Percentiles rank a stretch among this genome's conserved stretches.
Conservation (phyloP, 495 filamentous ascomycete genomes). For the Talaromyces trachyspermus region DNA sequence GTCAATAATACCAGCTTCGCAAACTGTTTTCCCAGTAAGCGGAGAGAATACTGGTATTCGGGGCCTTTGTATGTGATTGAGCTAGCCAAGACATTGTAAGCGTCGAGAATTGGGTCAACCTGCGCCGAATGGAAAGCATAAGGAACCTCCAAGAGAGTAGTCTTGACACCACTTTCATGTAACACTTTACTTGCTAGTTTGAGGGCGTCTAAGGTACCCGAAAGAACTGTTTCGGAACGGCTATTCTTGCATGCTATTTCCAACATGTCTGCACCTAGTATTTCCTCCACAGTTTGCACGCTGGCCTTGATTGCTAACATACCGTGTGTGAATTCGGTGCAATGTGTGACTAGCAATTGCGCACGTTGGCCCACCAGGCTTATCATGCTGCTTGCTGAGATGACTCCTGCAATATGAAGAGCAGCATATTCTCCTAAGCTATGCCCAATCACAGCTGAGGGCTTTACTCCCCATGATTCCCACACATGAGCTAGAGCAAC, state of each 20-base stretch:
- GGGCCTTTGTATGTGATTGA: slow-evolving; percentile 53
- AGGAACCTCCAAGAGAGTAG: slow-evolving; percentile 60
- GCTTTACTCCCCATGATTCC: slow-evolving; percentile 68
- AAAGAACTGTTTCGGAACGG: slow-evolving; percentile 41
- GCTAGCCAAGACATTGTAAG: no score
- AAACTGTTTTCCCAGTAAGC: slow-evolving; percentile 52
- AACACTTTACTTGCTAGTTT: slow-evolving; percentile 46
- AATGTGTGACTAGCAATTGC: slow-evolving; percentile 60
- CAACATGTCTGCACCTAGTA: slow-evolving; percentile 17
- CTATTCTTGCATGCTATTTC: slow-evolving; percentile 49
- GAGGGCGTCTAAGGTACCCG: slow-evolving; percentile 40
- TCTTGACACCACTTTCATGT: slow-evolving; percentile 54
- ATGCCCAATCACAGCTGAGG: slow-evolving; percentile 77
- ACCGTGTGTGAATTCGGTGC: slow-evolving; percentile 59
- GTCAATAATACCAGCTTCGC: slow-evolving; percentile 42
- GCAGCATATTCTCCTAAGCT: slow-evolving; percentile 86
- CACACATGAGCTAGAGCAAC: slow-evolving; percentile 79
- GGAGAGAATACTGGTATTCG: slow-evolving; percentile 68
- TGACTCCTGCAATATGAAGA: slow-evolving; percentile 68
- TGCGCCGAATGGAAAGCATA: slow-evolving; percentile 80
- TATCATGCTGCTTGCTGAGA: slow-evolving; percentile 71
- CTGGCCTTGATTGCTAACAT: slow-evolving; percentile 44
- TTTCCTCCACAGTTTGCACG: slow-evolving; percentile 20
- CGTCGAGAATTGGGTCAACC: slow-evolving; percentile 69
- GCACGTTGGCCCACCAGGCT: slow-evolving; percentile 74